Base-by-base conservation (phyloP, 768 basidiomycete genomes). In the Tricholoma flavovirens region DNA sequence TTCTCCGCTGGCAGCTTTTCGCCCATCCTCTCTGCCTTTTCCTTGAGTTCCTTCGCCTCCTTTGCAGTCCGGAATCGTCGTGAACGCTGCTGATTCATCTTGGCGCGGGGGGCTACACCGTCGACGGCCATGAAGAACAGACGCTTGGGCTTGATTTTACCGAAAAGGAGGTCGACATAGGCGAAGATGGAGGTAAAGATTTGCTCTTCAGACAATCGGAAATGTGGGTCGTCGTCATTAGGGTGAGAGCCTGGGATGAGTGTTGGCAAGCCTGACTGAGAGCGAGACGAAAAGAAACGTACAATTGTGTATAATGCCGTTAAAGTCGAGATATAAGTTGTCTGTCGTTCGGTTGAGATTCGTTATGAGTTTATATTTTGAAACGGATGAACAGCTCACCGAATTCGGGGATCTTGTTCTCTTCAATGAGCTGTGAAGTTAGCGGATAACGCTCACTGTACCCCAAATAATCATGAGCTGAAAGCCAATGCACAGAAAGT, bases 101-200 rank as follows among this genome's bases (percentile, higher is more conserved):
- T 98, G 32, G 96, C 96, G 46, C 96, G 78, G 4, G 96, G 96
- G 0, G 96, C 96, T 12, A 98, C 95, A 49, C 96, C 96, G 68
- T 98, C 97, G 46, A 99, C 88, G 22, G 96, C 97, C 90, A 99
- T 96, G 72, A 97, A 98, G 71, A 98, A 98, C 11, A 97, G 76
- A 67, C 98, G 97, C 78, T 92, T 88, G 0, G 97, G 97, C 69
- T 95, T 98, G 59, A 99, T 98, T 75, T 95, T 98, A 29, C 87
- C 83, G 72, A 99, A 99, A 6, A 99, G 79, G 66, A 93, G 90
- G 75, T 98, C 94, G 57, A 98, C 93, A 75, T 99, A 99, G 53
- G 92, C 78, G 66, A 98, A 98, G 64, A 98, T 94, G 32, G 93
- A 88, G 1, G 97, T 92, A 71, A 94, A 95, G 74, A 98, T 98